Evolutionary conservation across 2,329 filamentous ascomycete species (phyloP), one percentile per base, ranked within the genome.

Genomic region (Aspergillus sp.): DNA sequence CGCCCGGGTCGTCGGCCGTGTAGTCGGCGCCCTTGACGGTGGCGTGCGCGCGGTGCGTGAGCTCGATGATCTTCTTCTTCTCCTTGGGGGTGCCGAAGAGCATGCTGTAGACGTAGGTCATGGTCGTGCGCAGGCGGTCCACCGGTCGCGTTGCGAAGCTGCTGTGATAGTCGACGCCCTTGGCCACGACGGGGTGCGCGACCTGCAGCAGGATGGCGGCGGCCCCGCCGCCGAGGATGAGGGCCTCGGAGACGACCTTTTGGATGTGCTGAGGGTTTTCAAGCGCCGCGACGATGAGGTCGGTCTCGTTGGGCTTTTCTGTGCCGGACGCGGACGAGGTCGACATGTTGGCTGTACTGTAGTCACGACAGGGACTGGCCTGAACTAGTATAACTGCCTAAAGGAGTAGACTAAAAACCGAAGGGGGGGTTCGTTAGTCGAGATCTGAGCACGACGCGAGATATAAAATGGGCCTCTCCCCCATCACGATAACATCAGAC

Each of bases 101-200:
- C 68, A 78, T 77, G 59, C 74, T 76, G 63, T 79, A 79, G 43
- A 80, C 67, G 63, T 75, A 80, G 19, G 75, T 76, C 70, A 77
- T 75, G 15, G 75, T 79, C 0, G 75, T 77, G 11, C 72, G 71
- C 5, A 80, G 75, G 13, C 76, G 72, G 59, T 78, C 74, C 13
- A 72, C 57, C 1, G 75, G 73, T 11, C 76, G 71, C 9, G 31
- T 30, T 4, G 57, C 71, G 58, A 79, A 80, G 65, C 75, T 78
- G 69, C 74, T 78, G 64, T 79, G 75, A 52, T 74, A 66, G 62
- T 74, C 68, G 30, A 76, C 76, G 23, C 77, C 77, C 30, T 72
- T 72, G 7, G 70, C 77, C 5, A 80, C 72, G 8, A 73, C 74
- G 1, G 78, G 76, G 54, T 78, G 73, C 38, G 78, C 77, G n/a